phyloP scores from a whole-genome alignment of 169 alveolate genomes.

The Plasmodium adleri region DNA sequence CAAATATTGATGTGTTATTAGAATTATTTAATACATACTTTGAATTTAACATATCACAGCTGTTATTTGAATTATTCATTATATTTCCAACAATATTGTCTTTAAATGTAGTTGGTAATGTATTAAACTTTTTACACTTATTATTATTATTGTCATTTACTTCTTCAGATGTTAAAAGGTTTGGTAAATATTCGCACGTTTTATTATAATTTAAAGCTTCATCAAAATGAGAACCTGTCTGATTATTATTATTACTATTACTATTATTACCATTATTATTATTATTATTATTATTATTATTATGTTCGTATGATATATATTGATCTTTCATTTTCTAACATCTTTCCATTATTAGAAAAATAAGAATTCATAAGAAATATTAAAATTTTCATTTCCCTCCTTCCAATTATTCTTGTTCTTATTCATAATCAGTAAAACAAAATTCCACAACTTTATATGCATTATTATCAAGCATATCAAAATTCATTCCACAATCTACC shows the following conservation, averaged over 20 bases:
- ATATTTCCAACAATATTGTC: constrained; percentile 13
- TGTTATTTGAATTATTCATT: constrained; percentile 11
- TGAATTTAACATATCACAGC: constrained; percentile 29
- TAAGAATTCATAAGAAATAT: background rate
- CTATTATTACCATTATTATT: background rate
- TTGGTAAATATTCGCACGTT: constrained; percentile 63
- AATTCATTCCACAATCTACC: constrained; percentile 59
- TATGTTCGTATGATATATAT: background rate
- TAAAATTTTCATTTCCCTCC: background rate
- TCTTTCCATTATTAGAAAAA: background rate
- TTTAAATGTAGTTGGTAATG: constrained; percentile 10
- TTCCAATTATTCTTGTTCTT: constrained; percentile 29
- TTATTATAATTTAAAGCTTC: constrained; percentile 31
- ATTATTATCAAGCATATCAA: constrained; percentile 50
- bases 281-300: too few relatives aligned
- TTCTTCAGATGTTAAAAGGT: constrained; percentile 8
- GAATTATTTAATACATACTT: constrained; percentile 58
- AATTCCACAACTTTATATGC: constrained; percentile 69
- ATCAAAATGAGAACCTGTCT: background rate
- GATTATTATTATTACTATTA: background rate
- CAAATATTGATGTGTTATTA: constrained; percentile 32
- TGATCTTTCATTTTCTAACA: background rate
- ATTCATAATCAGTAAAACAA: constrained; percentile 73
- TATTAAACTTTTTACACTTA: constrained; percentile 4
- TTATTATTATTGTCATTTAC: constrained; percentile 6